These are phyloP conservation scores for Jaltomata sinuosa DNA, from an alignment of 257 asterid species.

Conservation along the genomic window DNA sequence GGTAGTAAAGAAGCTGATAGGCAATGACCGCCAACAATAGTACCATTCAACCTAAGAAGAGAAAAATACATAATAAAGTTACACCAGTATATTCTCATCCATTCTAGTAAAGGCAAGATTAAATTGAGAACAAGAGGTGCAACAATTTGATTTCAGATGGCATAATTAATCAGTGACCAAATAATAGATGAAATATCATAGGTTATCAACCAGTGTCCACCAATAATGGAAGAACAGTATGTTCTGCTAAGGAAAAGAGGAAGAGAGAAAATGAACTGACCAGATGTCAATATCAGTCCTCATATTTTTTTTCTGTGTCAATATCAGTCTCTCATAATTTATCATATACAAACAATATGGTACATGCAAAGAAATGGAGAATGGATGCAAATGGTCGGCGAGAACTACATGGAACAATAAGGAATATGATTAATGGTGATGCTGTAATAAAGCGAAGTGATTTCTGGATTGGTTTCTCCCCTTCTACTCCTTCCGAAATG, in stretches of 20 bases:
- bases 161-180: not conserved
- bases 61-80: not conserved
- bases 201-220: not conserved
- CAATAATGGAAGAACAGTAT: not conserved
- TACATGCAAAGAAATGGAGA: not conserved
- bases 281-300: not conserved
- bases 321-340: not conserved
- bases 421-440: not conserved
- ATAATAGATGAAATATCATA: not conserved
- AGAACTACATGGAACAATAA: not conserved
- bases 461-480: not conserved
- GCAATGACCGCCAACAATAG: constrained; percentile 10
- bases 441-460: not conserved
- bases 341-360: not conserved
- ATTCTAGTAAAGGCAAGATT: not conserved
- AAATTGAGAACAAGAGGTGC: constrained; percentile 3
- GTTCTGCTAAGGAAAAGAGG: not conserved
- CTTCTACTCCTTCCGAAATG: not conserved
- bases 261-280: not conserved
- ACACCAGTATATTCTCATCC: not conserved
- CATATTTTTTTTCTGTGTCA: not conserved
- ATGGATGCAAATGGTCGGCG: not conserved
- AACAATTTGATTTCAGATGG: not conserved
- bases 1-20: constrained; percentile 29
- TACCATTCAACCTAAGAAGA: constrained; percentile 28